Evolutionary conservation across 352 stramenopile species (phyloP).

Genomic region (Thraustochytrium sp.): DNA sequence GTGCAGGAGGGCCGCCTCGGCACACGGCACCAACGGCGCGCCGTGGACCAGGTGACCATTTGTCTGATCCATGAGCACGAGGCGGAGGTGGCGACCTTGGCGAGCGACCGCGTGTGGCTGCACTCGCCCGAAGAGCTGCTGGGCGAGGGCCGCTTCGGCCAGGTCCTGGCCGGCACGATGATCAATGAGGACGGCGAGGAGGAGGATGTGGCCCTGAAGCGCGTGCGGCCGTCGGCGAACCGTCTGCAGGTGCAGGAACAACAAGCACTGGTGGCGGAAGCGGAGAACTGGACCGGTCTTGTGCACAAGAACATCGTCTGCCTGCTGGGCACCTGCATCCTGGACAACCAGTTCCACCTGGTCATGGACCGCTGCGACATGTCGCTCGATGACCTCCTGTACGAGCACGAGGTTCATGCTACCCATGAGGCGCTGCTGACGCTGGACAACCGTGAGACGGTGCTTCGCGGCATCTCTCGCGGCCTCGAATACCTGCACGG

Average conservation of each 20-base stretch:
- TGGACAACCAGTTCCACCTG: neutral
- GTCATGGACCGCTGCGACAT: slow-evolving; percentile 8
- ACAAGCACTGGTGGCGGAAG: neutral
- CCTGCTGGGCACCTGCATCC: neutral
- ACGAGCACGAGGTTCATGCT: neutral
- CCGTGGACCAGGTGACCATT: neutral
- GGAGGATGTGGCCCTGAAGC: neutral
- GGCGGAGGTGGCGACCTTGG: neutral
- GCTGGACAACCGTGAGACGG: neutral
- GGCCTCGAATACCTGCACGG: neutral
- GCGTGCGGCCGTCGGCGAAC: neutral
- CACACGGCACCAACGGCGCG: neutral
- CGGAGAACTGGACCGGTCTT: neutral
- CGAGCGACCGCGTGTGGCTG: neutral
- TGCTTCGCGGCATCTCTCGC: neutral
- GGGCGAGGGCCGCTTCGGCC: neutral
- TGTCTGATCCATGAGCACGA: neutral
- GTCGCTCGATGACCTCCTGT: neutral
- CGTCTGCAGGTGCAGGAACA: neutral
- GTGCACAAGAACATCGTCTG: slow-evolving; percentile 4
- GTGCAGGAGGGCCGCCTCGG: neutral
- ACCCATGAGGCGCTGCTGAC: neutral
- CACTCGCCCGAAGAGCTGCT: neutral
- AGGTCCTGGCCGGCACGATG: neutral
- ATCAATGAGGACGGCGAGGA: neutral